phyloP scores from a whole-genome alignment of 2,329 filamentous ascomycete genomes.

The Phialophora tarda region DNA sequence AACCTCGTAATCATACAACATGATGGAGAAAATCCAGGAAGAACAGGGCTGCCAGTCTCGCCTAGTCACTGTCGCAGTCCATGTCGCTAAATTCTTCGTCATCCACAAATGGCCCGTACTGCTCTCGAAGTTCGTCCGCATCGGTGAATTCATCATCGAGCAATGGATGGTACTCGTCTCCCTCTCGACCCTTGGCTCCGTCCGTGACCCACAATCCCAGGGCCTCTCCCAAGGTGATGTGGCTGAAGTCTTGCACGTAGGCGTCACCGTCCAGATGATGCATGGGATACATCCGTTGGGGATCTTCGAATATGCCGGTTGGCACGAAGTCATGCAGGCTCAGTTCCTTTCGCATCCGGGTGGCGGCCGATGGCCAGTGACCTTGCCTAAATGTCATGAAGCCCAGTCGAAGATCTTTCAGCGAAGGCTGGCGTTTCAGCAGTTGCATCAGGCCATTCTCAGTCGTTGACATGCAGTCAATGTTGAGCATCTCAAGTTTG shows the following conservation, averaged over 20 bases:
- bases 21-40: conserved; percentile 8
- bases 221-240: conserved; percentile 29
- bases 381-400: conserved; percentile 33
- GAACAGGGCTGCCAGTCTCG: conserved; percentile 3
- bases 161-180: conserved; percentile 31
- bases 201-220: conserved; percentile 34
- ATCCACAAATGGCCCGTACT: conserved; percentile 32
- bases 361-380: conserved; percentile 31
- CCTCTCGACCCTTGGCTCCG: conserved; percentile 10
- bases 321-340: conserved; percentile 28
- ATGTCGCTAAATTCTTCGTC: conserved; percentile 29
- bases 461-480: conserved; percentile 36
- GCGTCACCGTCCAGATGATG: conserved; percentile 31
- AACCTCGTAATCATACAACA: conserved; percentile 28
- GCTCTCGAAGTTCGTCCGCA: conserved; percentile 30
- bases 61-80: conserved; percentile 31
- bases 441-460: conserved; percentile 29
- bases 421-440: conserved; percentile 34
- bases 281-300: conserved; percentile 32
- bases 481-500: conserved; percentile 30
- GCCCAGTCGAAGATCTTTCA: conserved; percentile 29
- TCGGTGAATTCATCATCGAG: conserved; percentile 30
- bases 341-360: conserved; percentile 32
- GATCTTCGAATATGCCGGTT: conserved; percentile 35
- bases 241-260: conserved; percentile 26